Percentiles rank a stretch among this genome's conserved stretches.
These are phyloP conservation scores for Aspergillus sp. DNA, from an alignment of 2,329 filamentous ascomycete species.

Conservation along the genomic window DNA sequence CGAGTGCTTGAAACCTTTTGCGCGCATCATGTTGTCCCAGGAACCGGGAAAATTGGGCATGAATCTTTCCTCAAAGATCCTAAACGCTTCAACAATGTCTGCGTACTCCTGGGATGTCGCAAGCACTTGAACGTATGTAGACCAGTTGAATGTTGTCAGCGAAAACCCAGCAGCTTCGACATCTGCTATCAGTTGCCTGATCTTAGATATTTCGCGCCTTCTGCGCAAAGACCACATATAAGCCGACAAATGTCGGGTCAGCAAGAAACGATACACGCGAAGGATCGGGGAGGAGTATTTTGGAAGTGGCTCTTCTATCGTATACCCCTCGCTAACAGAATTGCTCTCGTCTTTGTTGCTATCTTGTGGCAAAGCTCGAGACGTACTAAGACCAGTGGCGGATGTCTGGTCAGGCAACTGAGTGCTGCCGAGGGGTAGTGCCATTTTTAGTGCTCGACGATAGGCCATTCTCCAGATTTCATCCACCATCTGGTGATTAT, in stretches of 20 bases:
- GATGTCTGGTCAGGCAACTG: slow-evolving; percentile 20
- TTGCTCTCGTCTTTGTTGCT: slow-evolving; percentile 10
- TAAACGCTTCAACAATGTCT: slow-evolving; percentile 65
- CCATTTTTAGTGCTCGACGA: slow-evolving; percentile 54
- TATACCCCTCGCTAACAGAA: slow-evolving; percentile 2
- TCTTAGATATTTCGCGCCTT: slow-evolving; percentile 58
- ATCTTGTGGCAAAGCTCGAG: slow-evolving; percentile 18
- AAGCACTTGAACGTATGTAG: slow-evolving; percentile 72
- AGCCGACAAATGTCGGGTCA: slow-evolving; percentile 54
- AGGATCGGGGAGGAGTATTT: slow-evolving; percentile 30
- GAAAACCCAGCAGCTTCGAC: slow-evolving; percentile 70
- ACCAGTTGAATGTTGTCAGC: slow-evolving; percentile 80
- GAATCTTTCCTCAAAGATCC: slow-evolving; percentile 73
- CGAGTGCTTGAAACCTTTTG: slow-evolving; percentile 36
- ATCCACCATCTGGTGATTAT: slow-evolving; percentile 64
- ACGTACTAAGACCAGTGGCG: slow-evolving; percentile 10
- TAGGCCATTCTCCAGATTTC: slow-evolving; percentile 69
- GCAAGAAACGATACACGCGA: slow-evolving; percentile 52
- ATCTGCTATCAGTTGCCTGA: slow-evolving; percentile 58
- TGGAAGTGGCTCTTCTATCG: not conserved
- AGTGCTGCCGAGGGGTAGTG: slow-evolving; percentile 39
- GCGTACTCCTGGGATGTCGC: slow-evolving; percentile 62
- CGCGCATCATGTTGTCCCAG: slow-evolving; percentile 58
- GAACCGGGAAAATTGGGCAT: slow-evolving; percentile 75
- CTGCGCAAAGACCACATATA: slow-evolving; percentile 58